phyloP scores from a whole-genome alignment of 176 grass and related monocot species.

The Cymbopogon citratus region DNA sequence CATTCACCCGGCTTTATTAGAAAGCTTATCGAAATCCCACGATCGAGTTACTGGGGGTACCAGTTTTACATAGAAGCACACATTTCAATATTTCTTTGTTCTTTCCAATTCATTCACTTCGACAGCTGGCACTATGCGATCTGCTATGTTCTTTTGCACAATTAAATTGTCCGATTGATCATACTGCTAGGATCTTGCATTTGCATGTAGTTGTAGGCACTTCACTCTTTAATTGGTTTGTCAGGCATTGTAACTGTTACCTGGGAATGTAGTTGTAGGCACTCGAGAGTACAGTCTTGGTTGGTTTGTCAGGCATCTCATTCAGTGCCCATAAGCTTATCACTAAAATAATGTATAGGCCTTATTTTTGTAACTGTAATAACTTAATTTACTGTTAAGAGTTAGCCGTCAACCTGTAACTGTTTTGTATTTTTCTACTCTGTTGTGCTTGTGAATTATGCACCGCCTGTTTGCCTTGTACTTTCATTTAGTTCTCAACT shows the following conservation, averaged over 20 bases:
- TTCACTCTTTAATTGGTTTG: background rate
- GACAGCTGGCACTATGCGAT: background rate
- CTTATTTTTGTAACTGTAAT: background rate
- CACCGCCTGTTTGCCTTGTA: background rate
- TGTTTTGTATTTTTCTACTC: background rate
- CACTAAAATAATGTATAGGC: background rate
- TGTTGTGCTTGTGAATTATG: background rate
- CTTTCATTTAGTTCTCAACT: background rate
- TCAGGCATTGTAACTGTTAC: background rate
- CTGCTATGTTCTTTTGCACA: slow-evolving; percentile 1
- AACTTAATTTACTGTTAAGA: background rate
- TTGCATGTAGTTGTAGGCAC: background rate
- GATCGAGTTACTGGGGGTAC: too few species aligned
- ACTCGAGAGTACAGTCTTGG: background rate
- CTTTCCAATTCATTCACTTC: background rate
- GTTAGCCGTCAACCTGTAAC: background rate
- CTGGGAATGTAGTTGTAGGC: background rate
- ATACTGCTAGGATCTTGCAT: background rate
- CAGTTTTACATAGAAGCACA: too few species aligned
- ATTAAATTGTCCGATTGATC: background rate
- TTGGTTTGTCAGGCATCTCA: slow-evolving; percentile 6
- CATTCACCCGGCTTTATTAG: too few species aligned
- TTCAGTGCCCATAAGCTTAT: background rate
- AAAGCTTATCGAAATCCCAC: too few species aligned
- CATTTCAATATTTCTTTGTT: too few species aligned